phyloP scores from a whole-genome alignment of 352 stramenopile species.

The Lagenidium sp. region DNA sequence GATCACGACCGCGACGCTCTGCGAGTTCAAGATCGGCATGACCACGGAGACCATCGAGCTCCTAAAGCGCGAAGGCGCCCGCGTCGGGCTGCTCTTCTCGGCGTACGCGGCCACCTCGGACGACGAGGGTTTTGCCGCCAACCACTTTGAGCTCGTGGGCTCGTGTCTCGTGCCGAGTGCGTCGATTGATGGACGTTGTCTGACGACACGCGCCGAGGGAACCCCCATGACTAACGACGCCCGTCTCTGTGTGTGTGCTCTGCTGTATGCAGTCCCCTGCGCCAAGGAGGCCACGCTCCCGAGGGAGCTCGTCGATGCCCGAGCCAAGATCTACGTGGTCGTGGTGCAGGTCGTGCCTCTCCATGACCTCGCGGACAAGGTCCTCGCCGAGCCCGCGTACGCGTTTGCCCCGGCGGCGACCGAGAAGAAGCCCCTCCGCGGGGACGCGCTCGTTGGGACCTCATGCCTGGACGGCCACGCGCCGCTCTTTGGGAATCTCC shows the following conservation, averaged over 20 bases:
- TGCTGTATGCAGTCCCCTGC: slow-evolving; percentile 40
- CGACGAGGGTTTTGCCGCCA: no score
- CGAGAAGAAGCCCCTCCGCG: slow-evolving; percentile 13
- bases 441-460: slow-evolving; percentile 36
- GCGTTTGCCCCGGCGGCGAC: slow-evolving; percentile 18
- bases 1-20: slow-evolving; percentile 22
- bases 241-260: neutral
- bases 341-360: slow-evolving; percentile 62
- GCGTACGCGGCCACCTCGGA: slow-evolving; percentile 44
- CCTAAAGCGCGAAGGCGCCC: slow-evolving; percentile 48
- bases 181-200: slow-evolving; percentile 1
- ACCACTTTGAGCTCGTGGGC: slow-evolving; percentile 45
- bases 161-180: slow-evolving; percentile 51
- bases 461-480: slow-evolving; percentile 7
- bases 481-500: slow-evolving; percentile 56
- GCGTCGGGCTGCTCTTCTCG: slow-evolving; percentile 41
- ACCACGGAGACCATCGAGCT: slow-evolving; percentile 47
- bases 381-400: slow-evolving; percentile 23
- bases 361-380: slow-evolving; percentile 27
- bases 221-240: neutral
- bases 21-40: slow-evolving; percentile 62
- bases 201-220: no score
- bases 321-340: slow-evolving; percentile 37
- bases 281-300: slow-evolving; percentile 48
- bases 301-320: slow-evolving; percentile 25